Evolutionary conservation across 2,329 filamentous ascomycete species (phyloP), one percentile per base, ranked within the genome.

Genomic region (Paecilomyces niveus): DNA sequence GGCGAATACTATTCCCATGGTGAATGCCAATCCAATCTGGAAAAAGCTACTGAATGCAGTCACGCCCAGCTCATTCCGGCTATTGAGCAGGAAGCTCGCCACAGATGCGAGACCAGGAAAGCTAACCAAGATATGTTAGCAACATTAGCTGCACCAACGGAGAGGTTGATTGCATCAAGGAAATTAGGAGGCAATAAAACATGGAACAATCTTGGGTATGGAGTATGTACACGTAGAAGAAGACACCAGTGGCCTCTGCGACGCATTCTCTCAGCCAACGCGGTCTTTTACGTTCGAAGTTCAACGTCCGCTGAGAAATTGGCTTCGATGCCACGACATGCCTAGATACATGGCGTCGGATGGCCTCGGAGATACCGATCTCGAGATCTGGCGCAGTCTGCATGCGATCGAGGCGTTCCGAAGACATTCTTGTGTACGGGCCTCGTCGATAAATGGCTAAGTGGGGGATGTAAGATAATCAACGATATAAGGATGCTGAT

Each of bases 1-100:
- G 52, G 83, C 83, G 62, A 84, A 83, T 13, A 81, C 80, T 64
- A 85, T 84, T 3, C 83, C 83, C 15, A 85, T 66, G 4, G 80
- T 81, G 65, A 82, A 85, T 2, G 80, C 81, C 68, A 76, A 80
- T 18, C 82, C 82, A 57, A 84, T 80, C 61, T 83, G 78, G 64
- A 85, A 81, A 31, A 85, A 62, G 63, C 75, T 80, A n/a, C 82
- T 80, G 58, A 78, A 81, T 2, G 71, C 72, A 1, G 64, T 59
- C 11, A 67, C 62, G 7, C 68, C 67, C 15, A 67, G 58, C 15
- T 75, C 72, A 33, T 74, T 69, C 4, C 66, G 72, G 4, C 70
- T 71, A 61, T 82, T 79, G 3, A 83, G 59, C 7, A 78, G 79
- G 66, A 84, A 83, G 13, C 74, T 68, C 2, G 81, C 79, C 2